Base-by-base conservation (phyloP, 2,329 filamentous ascomycete genomes). In the Aciculosporium take region DNA sequence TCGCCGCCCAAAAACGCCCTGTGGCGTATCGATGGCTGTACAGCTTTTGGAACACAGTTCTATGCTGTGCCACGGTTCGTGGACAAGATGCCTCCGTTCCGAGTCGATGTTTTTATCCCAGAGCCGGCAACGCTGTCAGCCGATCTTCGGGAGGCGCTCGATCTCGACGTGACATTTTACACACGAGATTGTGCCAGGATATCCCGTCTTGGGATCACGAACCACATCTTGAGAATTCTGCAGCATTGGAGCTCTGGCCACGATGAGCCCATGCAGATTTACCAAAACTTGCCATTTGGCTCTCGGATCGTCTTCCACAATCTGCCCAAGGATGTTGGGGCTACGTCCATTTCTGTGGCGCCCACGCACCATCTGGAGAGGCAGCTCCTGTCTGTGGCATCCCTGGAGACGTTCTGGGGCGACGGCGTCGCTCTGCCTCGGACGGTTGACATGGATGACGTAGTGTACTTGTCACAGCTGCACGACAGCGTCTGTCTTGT, bases 401-500 rank as follows among this genome's bases (percentile, higher is more conserved):
- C 52, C 3, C 57, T 79, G 27, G 47, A 57, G 39, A 37, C 46
- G 1, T 57, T 66, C 39, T 76, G 75, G 68, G 62, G 60, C 0
- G 18, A 58, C 3, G 47, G 58, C 5, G 48, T 67, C 15, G 35
- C 51, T 3, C 52, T 74, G 13, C 72, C 72, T 0, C 59, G 59
- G 12, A 52, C 61, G 0, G 51, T 78, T 41, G 67, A 75, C 46
- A 64, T 79, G 27, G 55, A 54, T 38, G 56, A 66, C 15, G 53
- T 79, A n/a, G 58, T 63, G 30, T 65, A 76, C 36, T 51, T 71
- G 45, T 61, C 62, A 17, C 69, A 78, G 53, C 56, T 77, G 15
- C 70, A 77, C 47, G 75, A 79, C 50, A 76, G 72, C 45, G 69
- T 78, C 34, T 74, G 69, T 42, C 58, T 76, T 12, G 71, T 77